Evolutionary conservation across 768 basidiomycete species (phyloP).

Genomic region (Lentinula aciculospora): DNA sequence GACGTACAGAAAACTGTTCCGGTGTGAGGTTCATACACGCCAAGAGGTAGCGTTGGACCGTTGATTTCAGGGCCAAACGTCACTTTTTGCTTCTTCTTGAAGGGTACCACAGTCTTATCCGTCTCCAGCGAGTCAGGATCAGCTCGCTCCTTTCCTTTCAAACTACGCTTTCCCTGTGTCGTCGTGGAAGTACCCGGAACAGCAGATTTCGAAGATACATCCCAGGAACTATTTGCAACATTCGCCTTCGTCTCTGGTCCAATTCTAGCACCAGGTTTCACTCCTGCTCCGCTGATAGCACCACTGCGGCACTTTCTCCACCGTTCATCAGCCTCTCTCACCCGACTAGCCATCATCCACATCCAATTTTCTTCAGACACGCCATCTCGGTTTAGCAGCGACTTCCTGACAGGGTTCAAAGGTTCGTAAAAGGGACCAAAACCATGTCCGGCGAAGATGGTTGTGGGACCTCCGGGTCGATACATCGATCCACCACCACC

Average conservation of each 20-base stretch:
- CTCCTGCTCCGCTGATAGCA: slow-evolving; percentile 30
- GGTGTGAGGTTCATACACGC: slow-evolving; percentile 81
- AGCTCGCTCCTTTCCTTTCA: slow-evolving; percentile 16
- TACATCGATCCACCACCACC: slow-evolving; percentile 63
- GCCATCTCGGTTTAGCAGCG: slow-evolving; percentile 70
- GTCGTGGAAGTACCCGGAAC: neutral
- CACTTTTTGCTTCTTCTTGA: slow-evolving; percentile 23
- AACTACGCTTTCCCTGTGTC: neutral
- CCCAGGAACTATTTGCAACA: slow-evolving; percentile 21
- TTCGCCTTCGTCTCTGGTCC: slow-evolving; percentile 24
- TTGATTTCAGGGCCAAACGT: slow-evolving; percentile 16
- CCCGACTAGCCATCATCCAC: slow-evolving; percentile 66
- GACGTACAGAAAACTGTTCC: slow-evolving; percentile 68
- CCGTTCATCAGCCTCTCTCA: slow-evolving; percentile 55
- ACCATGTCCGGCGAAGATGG: slow-evolving; percentile 80
- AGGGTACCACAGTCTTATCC: slow-evolving; percentile 18
- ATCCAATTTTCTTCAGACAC: slow-evolving; percentile 93
- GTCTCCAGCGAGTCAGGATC: slow-evolving; percentile 19
- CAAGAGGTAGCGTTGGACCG: slow-evolving; percentile 38
- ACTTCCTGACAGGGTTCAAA: slow-evolving; percentile 78
- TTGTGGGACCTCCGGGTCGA: slow-evolving; percentile 88
- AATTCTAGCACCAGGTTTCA: slow-evolving; percentile 47
- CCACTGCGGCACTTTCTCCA: slow-evolving; percentile 50
- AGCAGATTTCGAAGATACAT: slow-evolving; percentile 11
- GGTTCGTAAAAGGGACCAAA: slow-evolving; percentile 89